Base-by-base conservation (phyloP, 495 filamentous ascomycete species). In the Pyrenopolyporus hunteri region DNA sequence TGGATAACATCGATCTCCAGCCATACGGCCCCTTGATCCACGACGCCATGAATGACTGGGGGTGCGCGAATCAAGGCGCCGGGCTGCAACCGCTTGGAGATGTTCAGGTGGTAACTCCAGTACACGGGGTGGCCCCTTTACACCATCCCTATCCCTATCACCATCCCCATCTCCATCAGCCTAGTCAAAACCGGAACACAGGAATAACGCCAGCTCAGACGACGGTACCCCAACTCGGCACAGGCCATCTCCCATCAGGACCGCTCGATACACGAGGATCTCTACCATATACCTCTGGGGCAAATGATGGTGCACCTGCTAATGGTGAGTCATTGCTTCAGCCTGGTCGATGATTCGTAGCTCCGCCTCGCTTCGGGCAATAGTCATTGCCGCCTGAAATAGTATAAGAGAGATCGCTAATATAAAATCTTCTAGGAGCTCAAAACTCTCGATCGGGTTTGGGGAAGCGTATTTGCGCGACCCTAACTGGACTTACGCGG, bases 251-350 rank as follows among this genome's bases (percentile, higher is more conserved):
- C 31, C 3, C 35, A 39, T 16, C 19, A 6, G 20, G 17, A 43
- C 7, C 8, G 20, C 20, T 19, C 22, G 13, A 28, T 28, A 28
- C 23, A 14, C n/a, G n/a, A 5, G 28, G 6, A 45, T 10, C n/a
- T n/a, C n/a, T n/a, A n/a, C n/a, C n/a, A n/a, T n/a, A n/a, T 45
- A 45, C 23, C 23, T 17, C 29, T 43, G 23, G 32, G 9, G 26
- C 22, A 3, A 39, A 57, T 48, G 54, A 51, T 14, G 8, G 9
- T 10, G 6, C 0, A 26, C 14, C 14, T 7, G 11, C n/a, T n/a
- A 97, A 16, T 14, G 32, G 60, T 63, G 60, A 63, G 60, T 63
- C 60, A 63, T 70, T 28, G 60, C 60, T 57, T 57, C 53, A 63
- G 60, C 60, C 54, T 64, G 42, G 42, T 33, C 17, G 36, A 44